Percentiles rank a stretch among this genome's conserved stretches.
phyloP scores from a whole-genome alignment of 495 filamentous ascomycete genomes.

The Clohesyomyces aquaticus region DNA sequence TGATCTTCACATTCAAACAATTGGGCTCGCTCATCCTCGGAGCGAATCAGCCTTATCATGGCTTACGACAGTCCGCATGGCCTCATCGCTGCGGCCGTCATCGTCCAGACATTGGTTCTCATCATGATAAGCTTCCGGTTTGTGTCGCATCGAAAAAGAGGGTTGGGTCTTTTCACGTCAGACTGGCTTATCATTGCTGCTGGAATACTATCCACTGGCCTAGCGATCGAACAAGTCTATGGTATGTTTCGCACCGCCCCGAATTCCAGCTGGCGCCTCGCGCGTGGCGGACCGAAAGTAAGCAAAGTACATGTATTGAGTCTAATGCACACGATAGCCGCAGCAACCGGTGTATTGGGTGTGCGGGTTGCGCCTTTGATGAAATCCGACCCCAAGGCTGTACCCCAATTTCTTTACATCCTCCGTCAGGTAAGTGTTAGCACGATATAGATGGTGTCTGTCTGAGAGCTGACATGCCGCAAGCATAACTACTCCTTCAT shows the following conservation, averaged over 20 bases:
- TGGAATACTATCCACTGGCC: not conserved
- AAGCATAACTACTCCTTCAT: slow-evolving; percentile 13
- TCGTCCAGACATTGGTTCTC: slow-evolving; percentile 6
- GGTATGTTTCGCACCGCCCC: not conserved
- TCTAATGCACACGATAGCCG: slow-evolving; percentile 2
- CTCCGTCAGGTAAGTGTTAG: not conserved
- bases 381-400: slow-evolving; percentile 1
- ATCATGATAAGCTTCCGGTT: slow-evolving; percentile 1
- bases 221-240: slow-evolving; percentile 8
- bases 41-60: not conserved
- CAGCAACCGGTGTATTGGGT: not conserved
- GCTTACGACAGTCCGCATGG: slow-evolving; percentile 9
- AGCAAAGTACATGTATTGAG: not conserved
- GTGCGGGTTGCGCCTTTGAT: not conserved
- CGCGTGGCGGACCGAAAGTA: no score
- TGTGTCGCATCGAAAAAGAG: slow-evolving; percentile 7
- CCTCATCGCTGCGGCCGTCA: slow-evolving; percentile 6
- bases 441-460: not conserved
- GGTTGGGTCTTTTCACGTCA: not conserved
- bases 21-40: not conserved
- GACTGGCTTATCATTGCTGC: slow-evolving; percentile 6
- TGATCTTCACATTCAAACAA: no score
- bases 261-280: no score
- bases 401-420: not conserved
- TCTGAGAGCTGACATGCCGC: not conserved